These are phyloP conservation scores for Ceratocystis alfenasii DNA, from an alignment of 2,329 filamentous ascomycete species.

Conservation along the genomic window DNA sequence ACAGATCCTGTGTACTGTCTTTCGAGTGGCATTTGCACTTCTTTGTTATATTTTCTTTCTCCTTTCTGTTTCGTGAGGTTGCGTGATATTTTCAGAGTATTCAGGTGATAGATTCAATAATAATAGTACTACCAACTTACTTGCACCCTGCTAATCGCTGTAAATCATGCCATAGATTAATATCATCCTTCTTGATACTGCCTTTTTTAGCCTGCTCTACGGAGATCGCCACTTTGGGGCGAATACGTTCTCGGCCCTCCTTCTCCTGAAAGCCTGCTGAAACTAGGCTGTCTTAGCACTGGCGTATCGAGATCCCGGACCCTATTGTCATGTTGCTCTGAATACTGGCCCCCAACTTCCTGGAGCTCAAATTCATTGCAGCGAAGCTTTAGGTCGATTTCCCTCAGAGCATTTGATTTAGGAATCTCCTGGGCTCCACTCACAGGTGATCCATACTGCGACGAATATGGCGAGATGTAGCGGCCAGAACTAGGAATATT, in stretches of 20 bases:
- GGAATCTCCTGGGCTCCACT: slow-evolving; percentile 25
- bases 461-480: slow-evolving; percentile 49
- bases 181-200: background rate
- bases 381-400: slow-evolving; percentile 22
- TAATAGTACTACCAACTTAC: background rate
- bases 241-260: slow-evolving; percentile 25
- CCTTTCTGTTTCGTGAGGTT: background rate
- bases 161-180: no score
- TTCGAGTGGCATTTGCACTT: background rate
- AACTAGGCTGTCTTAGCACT: slow-evolving; percentile 37
- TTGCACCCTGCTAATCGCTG: background rate
- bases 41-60: background rate
- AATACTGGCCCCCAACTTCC: slow-evolving; percentile 30
- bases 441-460: slow-evolving; percentile 48
- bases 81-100: background rate
- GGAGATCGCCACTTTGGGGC: slow-evolving; percentile 7
- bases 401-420: slow-evolving; percentile 14
- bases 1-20: background rate
- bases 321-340: slow-evolving; percentile 23
- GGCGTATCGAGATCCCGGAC: slow-evolving; percentile 29
- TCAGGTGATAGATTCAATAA: background rate
- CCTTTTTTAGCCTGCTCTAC: slow-evolving; percentile 6
- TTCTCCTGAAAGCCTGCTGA: slow-evolving; percentile 30
- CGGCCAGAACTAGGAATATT: slow-evolving; percentile 29
- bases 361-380: slow-evolving; percentile 40